These are phyloP conservation scores for Hibiscus syriacus DNA, from an alignment of 345 rosid species.

Conservation along the genomic window DNA sequence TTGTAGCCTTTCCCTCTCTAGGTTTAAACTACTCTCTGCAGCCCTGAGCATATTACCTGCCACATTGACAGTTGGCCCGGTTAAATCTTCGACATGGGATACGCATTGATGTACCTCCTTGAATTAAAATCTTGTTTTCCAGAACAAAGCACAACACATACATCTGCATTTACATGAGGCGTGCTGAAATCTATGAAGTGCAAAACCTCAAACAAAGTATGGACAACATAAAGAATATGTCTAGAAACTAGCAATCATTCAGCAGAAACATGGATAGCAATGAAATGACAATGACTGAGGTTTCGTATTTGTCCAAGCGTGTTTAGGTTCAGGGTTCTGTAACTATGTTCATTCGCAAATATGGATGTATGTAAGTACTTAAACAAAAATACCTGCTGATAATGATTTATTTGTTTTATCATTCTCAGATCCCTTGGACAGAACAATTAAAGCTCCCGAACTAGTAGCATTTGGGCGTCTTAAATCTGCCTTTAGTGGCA, in stretches of 20 bases:
- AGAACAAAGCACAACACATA: neutral
- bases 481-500: constrained; percentile 22
- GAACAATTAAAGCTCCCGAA: constrained; percentile 28
- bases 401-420: constrained; percentile 22
- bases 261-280: neutral
- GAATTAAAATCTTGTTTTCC: neutral
- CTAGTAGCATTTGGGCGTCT: constrained; percentile 8
- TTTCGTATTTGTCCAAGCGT: neutral
- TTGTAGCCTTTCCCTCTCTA: constrained; percentile 59
- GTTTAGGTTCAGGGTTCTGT: neutral
- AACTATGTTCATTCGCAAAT: neutral
- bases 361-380: neutral
- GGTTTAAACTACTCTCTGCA: constrained; percentile 51
- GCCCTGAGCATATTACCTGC: constrained; percentile 54
- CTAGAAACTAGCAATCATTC: neutral
- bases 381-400: constrained; percentile 30
- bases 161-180: neutral
- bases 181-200: neutral
- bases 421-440: constrained; percentile 17
- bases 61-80: constrained; percentile 8
- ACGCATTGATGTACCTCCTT: neutral
- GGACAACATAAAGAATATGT: neutral
- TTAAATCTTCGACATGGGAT: neutral
- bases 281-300: neutral
- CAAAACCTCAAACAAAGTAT: neutral